Percentiles rank a stretch among this genome's conserved stretches.
Evolutionary conservation across 2,329 filamentous ascomycete genomes (phyloP).

Genomic region (Fusarium armeniacum): DNA sequence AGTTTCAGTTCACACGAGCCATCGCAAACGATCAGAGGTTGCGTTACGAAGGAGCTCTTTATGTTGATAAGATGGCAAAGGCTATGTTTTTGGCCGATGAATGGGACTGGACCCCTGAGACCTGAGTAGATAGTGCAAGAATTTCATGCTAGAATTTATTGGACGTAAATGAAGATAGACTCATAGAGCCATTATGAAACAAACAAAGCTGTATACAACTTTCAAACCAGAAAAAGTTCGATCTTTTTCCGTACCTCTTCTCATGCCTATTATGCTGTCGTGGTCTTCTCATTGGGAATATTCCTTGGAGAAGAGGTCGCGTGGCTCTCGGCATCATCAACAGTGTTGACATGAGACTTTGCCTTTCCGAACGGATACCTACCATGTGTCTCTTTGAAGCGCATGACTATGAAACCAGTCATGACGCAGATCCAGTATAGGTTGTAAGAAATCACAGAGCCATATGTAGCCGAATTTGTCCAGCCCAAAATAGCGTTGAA

Average conservation of each 20-base stretch:
- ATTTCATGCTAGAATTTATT: conserved; percentile 32
- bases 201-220: conserved; percentile 14
- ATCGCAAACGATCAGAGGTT: conserved; percentile 65
- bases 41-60: conserved; percentile 63
- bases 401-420: conserved; percentile 74
- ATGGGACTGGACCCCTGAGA: conserved; percentile 73
- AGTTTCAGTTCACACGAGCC: conserved; percentile 66
- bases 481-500: conserved; percentile 90
- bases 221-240: conserved; percentile 1
- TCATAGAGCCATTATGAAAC: conserved; percentile 33
- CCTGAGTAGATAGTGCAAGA: conserved; percentile 42
- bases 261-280: conserved; percentile 32
- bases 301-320: conserved; percentile 46
- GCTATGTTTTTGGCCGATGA: conserved; percentile 67
- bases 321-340: conserved; percentile 49
- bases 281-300: conserved; percentile 48
- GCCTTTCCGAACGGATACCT: conserved; percentile 62
- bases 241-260: no score
- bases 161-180: conserved; percentile 42
- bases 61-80: conserved; percentile 65
- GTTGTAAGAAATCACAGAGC: conserved; percentile 89
- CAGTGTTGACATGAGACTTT: conserved; percentile 45
- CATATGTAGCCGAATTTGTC: conserved; percentile 90
- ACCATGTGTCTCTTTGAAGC: conserved; percentile 73
- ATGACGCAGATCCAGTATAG: conserved; percentile 87